Base-by-base conservation (phyloP, 805 yeast species). In the Pichia nanzhaoensis region DNA sequence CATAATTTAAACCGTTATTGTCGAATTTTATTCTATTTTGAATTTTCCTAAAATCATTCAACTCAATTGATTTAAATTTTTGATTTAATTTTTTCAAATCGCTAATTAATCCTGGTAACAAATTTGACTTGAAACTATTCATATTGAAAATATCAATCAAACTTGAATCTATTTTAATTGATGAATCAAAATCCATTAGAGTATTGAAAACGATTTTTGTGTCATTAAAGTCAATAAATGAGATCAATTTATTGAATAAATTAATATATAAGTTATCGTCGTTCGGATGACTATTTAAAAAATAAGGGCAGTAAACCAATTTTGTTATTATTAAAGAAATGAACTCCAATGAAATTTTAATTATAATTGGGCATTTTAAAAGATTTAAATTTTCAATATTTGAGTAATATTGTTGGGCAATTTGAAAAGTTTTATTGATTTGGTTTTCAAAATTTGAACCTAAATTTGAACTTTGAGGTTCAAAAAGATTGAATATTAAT, bases 321-420 rank as follows among this genome's bases (percentile, higher is more conserved):
- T 53, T 53, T 7, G 51, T 30, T 18, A 46, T 33, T 4, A 47
- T 27, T 3, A 50, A 36, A 14, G 50, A 40, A 6, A 53, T 41
- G 39, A 58, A 54, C 42, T 59, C 62, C 12, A 58, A 37, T n/a
- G 49, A 44, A 8, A 55, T 48, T 40, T 59, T 53, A 19, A 57
- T 34, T 18, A 42, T 50, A 8, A 56, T 46, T 13, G 65, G 64
- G 2, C 51, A 46, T 30, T 44, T 37, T 2, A 41, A 42, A 14
- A 58, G 17, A 18, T 52, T 39, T 8, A 50, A 19, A 17, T 36
- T 30, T 2, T 42, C 18, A 4, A 52, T 27, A 14, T 46, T 45
- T 14, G 47, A 41, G 7, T 27, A 19, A 17, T 24, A 37, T 5
- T 20, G 47, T 19, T 19, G 39, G 37, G 18, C 32, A 27, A 38